Base-by-base conservation (phyloP, 352 stramenopile genomes). In the Globisporangium yorkense region DNA sequence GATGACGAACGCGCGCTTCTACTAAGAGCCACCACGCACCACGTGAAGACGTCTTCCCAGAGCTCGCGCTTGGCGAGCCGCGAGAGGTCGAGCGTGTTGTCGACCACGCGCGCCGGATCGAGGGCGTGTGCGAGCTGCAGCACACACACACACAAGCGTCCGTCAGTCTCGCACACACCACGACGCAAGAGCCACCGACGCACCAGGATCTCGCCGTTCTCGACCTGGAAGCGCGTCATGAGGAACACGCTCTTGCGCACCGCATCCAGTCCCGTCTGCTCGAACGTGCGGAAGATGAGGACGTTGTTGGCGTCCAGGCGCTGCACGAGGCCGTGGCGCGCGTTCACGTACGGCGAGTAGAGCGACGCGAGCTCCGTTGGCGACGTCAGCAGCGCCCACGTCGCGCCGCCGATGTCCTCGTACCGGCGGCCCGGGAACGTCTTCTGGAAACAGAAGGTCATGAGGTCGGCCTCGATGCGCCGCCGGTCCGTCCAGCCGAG, bases 381-480 rank as follows among this genome's bases (percentile, higher is more conserved):
- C n/a, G 65, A 54, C 9, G 67, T 59, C 27, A 66, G 48, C 31
- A 81, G 54, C 33, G 59, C 35, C 72, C 72, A 81, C 20, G 70
- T 75, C 37, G 47, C 64, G 20, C 65, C 53, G 5, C 62, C 62
- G 41, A 81, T 29, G 20, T 74, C 58, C 18, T 52, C 46, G n/a
- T 51, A 56, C 21, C 59, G 60, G 13, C 65, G 70, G 20, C 62
- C 61, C 7, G 59, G n/a, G 48, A 81, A 77, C 29, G 63, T 66
- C 56, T 81, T 81, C 20, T 74, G 69, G 41, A 81, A 81, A 24
- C 65, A 74, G 48, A 69, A 78, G 41, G 44, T 64, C 59, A 81
- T 46, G 27, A 66, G 51, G 27, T 67, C 62, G 41, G 59, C 59
- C 29, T 43, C 31, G 51, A 75, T 56, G 24, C 57, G 54, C 24